These are phyloP conservation scores for Tuber borchii DNA, from an alignment of 495 filamentous ascomycete species.

Conservation along the genomic window DNA sequence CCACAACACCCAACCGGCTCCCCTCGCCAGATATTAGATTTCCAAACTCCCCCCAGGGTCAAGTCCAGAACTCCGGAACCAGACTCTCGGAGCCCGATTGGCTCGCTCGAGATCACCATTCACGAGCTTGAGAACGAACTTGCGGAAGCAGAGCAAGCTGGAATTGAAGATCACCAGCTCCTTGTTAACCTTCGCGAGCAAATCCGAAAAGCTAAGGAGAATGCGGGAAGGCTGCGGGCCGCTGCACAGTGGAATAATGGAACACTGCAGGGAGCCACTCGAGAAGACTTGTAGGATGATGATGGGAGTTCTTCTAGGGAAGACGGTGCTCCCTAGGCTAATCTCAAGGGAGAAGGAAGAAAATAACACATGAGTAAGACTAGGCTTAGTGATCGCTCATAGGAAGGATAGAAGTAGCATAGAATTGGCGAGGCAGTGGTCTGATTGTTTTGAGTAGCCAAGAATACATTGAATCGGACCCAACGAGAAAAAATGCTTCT, in stretches of 20 bases:
- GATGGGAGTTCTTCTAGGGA: neutral
- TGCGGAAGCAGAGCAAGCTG: neutral
- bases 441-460: neutral
- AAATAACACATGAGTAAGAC: neutral
- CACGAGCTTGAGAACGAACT: constrained; percentile 13
- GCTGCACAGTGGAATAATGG: neutral
- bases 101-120: constrained; percentile 11
- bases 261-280: neutral
- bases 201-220: constrained; percentile 10
- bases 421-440: neutral
- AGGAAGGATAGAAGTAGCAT: neutral
- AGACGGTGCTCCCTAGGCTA: neutral
- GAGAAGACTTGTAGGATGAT: neutral
- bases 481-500: neutral
- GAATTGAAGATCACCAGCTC: neutral
- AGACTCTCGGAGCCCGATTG: neutral
- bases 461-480: neutral
- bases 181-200: constrained; percentile 12
- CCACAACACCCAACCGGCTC: neutral
- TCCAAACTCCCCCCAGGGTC: neutral
- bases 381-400: neutral
- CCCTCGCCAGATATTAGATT: neutral
- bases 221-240: constrained; percentile 6
- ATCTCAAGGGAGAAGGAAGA: neutral
- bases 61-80: neutral